Evolutionary conservation across 805 yeast species (phyloP).

Genomic region (Candida multigemmis): DNA sequence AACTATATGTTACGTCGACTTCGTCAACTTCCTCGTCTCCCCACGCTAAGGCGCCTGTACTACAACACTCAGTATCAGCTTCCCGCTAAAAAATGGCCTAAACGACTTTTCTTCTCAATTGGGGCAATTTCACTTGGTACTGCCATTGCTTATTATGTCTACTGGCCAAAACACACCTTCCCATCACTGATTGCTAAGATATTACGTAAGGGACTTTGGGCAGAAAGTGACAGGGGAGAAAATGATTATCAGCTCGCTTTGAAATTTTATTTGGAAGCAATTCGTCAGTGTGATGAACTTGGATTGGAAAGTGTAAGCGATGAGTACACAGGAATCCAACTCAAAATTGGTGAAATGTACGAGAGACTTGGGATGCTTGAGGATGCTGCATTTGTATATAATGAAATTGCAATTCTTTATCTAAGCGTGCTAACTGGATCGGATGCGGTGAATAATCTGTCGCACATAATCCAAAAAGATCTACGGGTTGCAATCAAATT

Average conservation of each 20-base stretch:
- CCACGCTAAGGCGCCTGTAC: no score
- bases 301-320: constrained; percentile 54
- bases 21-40: no score
- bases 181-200: constrained; percentile 63
- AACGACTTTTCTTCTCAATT: constrained; percentile 6
- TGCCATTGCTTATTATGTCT: constrained; percentile 26
- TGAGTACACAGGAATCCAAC: constrained; percentile 84
- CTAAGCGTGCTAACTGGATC: constrained; percentile 39
- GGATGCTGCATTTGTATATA: constrained; percentile 60
- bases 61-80: constrained; percentile 7
- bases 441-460: neutral
- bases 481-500: constrained; percentile 60
- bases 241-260: constrained; percentile 62
- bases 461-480: constrained; percentile 58
- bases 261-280: constrained; percentile 64
- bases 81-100: constrained; percentile 6
- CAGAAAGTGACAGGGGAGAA: constrained; percentile 63
- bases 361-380: constrained; percentile 54
- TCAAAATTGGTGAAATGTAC: constrained; percentile 82
- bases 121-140: constrained; percentile 4
- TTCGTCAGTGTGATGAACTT: constrained; percentile 49
- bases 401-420: constrained; percentile 55
- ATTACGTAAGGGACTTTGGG: constrained; percentile 72
- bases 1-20: no score
- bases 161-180: constrained; percentile 63